Evolutionary conservation across 192 early-diverging fungal species (phyloP), one percentile per base, ranked within the genome.

Genomic region (Umbelopsis vinacea): DNA sequence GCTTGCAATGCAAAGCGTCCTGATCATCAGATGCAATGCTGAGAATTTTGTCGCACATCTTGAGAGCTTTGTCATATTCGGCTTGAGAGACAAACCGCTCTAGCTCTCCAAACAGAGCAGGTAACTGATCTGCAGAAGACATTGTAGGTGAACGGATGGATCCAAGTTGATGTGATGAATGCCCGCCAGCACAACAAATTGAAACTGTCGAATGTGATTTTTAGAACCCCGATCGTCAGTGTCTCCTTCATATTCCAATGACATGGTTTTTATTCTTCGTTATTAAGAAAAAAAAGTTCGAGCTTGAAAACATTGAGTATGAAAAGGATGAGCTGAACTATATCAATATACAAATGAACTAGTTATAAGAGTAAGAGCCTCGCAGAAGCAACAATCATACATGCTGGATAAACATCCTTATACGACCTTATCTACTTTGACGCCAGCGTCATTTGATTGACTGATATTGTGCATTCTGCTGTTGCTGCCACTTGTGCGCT

Each of bases 1-100:
- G 80, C 70, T 89, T 88, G 71, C 85, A 86, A 26, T 88, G 82
- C 24, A 88, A 71, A 21, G 86, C 81, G 52, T 88, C 81, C 29
- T 71, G 50, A 70, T 88, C 84, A 33, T 86, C 77, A n/a, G 85
- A 67, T 54, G 74, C 75, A 3, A 78, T 29, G 21, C 74, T 46
- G 24, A 89, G 74, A 63, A 89, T 77, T 81, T 89, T 81, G 68
- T 89, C 85, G 69, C 82, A 74, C 38, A 82, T 55, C 55, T 68
- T 69, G 24, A 90, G 75, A 53, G 82, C 82, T 14, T 81, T 85
- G 23, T 85, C 82, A 72, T 90, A 82, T 33, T 90, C 85, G 50
- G 73, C 83, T 66, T 84, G 80, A 47, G 76, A 79, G 67, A 82
- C 67, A 50, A 75, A 73, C 26, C 82, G 74, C 66, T 87, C 86